Conservation (phyloP, 176 grass and related monocot species). For the Carex scoparia region DNA sequence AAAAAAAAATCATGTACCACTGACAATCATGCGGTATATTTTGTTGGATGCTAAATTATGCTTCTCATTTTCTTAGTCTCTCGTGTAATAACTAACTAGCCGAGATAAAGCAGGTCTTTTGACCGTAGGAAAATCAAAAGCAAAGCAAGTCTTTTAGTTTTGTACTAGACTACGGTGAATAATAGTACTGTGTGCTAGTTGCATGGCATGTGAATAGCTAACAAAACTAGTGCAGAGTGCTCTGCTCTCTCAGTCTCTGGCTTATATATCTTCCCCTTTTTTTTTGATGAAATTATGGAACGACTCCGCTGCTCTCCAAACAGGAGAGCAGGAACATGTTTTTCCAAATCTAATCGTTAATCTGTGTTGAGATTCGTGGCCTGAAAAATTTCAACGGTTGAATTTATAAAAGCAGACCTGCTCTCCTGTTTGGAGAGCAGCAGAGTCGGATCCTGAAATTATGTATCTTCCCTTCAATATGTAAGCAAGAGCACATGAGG, state of each 20-base stretch:
- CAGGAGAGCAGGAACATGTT: too few relatives aligned
- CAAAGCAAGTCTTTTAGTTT: background rate
- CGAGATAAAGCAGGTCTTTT: background rate
- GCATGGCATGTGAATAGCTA: background rate
- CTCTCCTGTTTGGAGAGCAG: too few relatives aligned
- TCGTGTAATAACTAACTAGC: background rate
- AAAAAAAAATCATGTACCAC: background rate
- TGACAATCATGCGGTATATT: background rate
- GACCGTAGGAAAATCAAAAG: background rate
- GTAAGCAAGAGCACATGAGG: background rate
- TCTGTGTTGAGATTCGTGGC: too few relatives aligned
- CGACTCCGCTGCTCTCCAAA: too few relatives aligned
- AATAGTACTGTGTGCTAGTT: background rate
- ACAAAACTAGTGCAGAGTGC: background rate
- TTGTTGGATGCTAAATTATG: too few relatives aligned
- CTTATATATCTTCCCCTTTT: background rate
- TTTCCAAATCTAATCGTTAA: too few relatives aligned
- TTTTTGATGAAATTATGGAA: too few relatives aligned
- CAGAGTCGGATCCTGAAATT: too few relatives aligned
- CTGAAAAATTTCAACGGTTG: too few relatives aligned
- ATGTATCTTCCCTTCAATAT: background rate
- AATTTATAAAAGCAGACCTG: too few relatives aligned
- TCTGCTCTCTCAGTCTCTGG: background rate
- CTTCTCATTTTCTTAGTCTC: background rate
- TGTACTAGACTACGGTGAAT: constrained; percentile 2